A percentile compares a stretch with the other conserved stretches of the same genome.
phyloP scores from a whole-genome alignment of 2,329 filamentous ascomycete genomes.

The Penicillium sp. region DNA sequence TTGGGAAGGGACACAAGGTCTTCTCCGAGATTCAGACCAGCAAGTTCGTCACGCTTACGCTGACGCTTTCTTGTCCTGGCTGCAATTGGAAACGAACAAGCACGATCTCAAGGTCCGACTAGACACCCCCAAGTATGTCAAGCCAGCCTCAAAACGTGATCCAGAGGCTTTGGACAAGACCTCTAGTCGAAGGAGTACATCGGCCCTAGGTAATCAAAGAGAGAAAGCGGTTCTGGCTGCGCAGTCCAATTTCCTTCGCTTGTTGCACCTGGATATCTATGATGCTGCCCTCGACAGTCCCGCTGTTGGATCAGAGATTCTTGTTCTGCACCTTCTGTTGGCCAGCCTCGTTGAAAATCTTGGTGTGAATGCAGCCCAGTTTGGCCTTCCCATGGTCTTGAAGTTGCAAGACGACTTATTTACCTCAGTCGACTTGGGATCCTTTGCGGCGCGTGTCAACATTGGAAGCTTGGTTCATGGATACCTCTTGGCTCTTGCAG shows the following conservation, averaged over 20 bases:
- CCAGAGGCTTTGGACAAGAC: slow-evolving; percentile 36
- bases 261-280: slow-evolving; percentile 85
- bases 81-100: slow-evolving; percentile 74
- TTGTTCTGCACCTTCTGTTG: slow-evolving; percentile 76
- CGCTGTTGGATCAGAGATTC: slow-evolving; percentile 71
- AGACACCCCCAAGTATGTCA: slow-evolving; percentile 51
- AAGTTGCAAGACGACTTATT: slow-evolving; percentile 80
- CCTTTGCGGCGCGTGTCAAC: slow-evolving; percentile 70
- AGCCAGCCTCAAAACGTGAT: slow-evolving; percentile 47
- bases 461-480: slow-evolving; percentile 84
- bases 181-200: slow-evolving; percentile 64
- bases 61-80: slow-evolving; percentile 81
- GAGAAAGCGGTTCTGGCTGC: slow-evolving; percentile 59
- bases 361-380: slow-evolving; percentile 77
- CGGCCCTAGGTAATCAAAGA: slow-evolving; percentile 61
- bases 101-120: slow-evolving; percentile 66
- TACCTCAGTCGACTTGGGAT: slow-evolving; percentile 29
- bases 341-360: slow-evolving; percentile 72
- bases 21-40: slow-evolving; percentile 76
- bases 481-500: slow-evolving; percentile 79
- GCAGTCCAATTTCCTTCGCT: slow-evolving; percentile 72
- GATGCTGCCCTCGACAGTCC: slow-evolving; percentile 78
- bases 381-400: slow-evolving; percentile 85
- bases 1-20: slow-evolving; percentile 97
- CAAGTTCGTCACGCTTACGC: slow-evolving; percentile 82